Conservation (phyloP, 2,329 filamentous ascomycete genomes). For the Fonsecaea erecta region DNA sequence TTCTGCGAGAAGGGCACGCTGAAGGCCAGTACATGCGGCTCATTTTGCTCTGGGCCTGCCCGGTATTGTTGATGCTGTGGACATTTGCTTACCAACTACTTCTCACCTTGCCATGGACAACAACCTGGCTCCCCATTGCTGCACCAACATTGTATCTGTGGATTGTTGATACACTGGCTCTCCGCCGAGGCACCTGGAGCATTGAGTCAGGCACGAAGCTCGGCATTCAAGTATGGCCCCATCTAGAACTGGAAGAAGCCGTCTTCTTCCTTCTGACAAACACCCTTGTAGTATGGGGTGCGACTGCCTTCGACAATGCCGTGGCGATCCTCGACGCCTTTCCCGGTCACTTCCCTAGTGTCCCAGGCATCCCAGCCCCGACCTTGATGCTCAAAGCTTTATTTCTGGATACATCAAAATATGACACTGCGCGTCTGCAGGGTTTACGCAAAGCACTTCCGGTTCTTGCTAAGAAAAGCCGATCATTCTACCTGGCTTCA, state of each 20-base stretch:
- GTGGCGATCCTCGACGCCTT: conserved; percentile 69
- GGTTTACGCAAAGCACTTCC: conserved; percentile 64
- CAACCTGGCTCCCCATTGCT: conserved; percentile 63
- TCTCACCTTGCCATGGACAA: conserved; percentile 61
- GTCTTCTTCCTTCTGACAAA: conserved; percentile 75
- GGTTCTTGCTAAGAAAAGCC: conserved; percentile 66
- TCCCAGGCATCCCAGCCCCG: conserved; percentile 57
- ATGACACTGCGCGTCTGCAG: conserved; percentile 62
- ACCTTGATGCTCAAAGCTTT: conserved; percentile 59
- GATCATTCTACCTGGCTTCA: conserved; percentile 75
- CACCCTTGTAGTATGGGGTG: conserved; percentile 69
- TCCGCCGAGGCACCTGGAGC: conserved; percentile 72
- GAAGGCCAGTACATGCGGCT: conserved; percentile 69
- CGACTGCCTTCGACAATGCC: conserved; percentile 71
- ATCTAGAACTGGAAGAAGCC: conserved; percentile 73
- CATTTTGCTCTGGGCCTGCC: conserved; percentile 71
- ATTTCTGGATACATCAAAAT: conserved; percentile 53
- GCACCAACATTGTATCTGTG: conserved; percentile 72
- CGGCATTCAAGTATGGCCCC: conserved; percentile 65
- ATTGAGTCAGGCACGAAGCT: conserved; percentile 72
- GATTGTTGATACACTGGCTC: conserved; percentile 70
- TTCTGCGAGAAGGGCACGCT: conserved; percentile 52
- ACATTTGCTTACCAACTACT: conserved; percentile 68
- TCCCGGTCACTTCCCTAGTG: conserved; percentile 59
- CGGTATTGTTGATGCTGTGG: conserved; percentile 69